Conservation (phyloP, 306 rosid genomes). For the Fragaria iinumae region DNA sequence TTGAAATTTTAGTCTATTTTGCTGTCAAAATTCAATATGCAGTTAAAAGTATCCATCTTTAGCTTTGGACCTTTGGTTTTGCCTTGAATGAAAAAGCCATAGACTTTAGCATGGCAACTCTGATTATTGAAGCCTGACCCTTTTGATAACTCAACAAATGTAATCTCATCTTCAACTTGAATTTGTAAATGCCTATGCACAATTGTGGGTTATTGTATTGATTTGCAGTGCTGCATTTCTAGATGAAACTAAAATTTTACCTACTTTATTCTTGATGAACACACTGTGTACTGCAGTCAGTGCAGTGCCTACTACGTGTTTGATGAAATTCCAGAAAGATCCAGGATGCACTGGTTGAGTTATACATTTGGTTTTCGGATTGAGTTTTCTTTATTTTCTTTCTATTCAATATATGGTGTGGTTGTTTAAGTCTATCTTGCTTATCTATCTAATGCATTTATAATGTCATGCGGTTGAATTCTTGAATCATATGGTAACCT, state of each 20-base stretch:
- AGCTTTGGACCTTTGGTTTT: neutral
- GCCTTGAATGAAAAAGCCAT: neutral
- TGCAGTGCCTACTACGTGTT: neutral
- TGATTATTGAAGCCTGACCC: neutral
- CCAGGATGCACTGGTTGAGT: neutral
- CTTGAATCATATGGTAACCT: no score
- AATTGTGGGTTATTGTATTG: no score
- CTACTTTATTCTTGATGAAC: neutral
- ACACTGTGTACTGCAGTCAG: neutral
- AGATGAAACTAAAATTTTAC: neutral
- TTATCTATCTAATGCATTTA: neutral
- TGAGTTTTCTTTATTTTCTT: neutral
- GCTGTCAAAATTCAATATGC: neutral
- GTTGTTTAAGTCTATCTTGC: neutral
- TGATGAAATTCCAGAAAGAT: neutral
- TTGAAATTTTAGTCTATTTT: no score
- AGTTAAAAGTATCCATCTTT: neutral
- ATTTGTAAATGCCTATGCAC: no score
- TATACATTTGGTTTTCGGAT: neutral
- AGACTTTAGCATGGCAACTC: neutral
- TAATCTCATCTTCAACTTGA: no score
- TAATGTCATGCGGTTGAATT: neutral
- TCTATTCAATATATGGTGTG: neutral
- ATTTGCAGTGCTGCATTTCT: no score
- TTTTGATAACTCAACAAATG: neutral